Conservation (phyloP, 1,139 yeast genomes). For the Pichiaceae sp. region DNA sequence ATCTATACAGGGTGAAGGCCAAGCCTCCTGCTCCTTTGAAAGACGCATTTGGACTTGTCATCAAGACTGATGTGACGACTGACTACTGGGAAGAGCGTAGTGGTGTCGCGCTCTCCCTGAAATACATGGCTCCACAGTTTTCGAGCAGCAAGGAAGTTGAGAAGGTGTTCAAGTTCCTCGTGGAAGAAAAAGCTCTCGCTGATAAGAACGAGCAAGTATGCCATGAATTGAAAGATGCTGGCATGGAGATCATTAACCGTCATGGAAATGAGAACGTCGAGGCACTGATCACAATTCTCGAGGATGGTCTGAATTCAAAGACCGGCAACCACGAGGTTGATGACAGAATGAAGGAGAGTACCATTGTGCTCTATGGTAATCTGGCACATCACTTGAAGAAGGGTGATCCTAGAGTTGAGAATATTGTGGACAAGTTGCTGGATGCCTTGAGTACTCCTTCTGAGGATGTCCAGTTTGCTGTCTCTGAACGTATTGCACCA, state of each 20-base stretch:
- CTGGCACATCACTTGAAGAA: conserved; percentile 71
- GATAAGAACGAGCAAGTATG: conserved; percentile 70
- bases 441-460: conserved; percentile 80
- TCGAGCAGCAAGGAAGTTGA: conserved; percentile 31
- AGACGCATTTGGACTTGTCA: conserved; percentile 74
- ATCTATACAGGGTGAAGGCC: conserved; percentile 48
- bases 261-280: conserved; percentile 66
- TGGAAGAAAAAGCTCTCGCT: conserved; percentile 57
- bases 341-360: conserved; percentile 67
- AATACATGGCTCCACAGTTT: conserved; percentile 47
- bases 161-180: conserved; percentile 42
- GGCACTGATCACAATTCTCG: conserved; percentile 69
- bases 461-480: conserved; percentile 81
- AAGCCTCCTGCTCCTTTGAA: conserved; percentile 70
- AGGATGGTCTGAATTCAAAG: conserved; percentile 41
- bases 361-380: conserved; percentile 80
- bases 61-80: conserved; percentile 52
- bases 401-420: conserved; percentile 54
- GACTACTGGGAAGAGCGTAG: conserved; percentile 84
- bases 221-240: conserved; percentile 85
- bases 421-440: conserved; percentile 62
- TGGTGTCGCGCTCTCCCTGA: conserved; percentile 66
- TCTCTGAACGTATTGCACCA: conserved; percentile 79
- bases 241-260: conserved; percentile 54
- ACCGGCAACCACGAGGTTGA: conserved; percentile 40